These are phyloP conservation scores for Serendipita sp. DNA, from an alignment of 768 basidiomycete species.

Conservation along the genomic window DNA sequence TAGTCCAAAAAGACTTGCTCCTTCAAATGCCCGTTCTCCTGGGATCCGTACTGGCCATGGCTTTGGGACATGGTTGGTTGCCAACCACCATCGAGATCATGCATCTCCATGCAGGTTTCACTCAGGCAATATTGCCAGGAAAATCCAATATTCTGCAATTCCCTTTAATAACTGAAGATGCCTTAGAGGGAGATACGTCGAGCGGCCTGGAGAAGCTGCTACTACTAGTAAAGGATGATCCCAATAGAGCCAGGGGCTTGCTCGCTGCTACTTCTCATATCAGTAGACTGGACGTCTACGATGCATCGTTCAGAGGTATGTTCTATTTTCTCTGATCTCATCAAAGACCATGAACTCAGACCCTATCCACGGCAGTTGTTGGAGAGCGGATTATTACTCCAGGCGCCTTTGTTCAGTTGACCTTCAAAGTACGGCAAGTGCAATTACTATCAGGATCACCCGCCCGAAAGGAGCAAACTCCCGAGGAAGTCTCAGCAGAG, in stretches of 20 bases:
- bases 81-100: slow-evolving; percentile 59
- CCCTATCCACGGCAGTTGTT: slow-evolving; percentile 39
- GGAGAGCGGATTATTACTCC: slow-evolving; percentile 82
- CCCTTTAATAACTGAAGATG: slow-evolving; percentile 43
- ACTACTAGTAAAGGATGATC: not conserved
- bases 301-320: slow-evolving; percentile 74
- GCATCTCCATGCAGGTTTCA: slow-evolving; percentile 67
- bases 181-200: slow-evolving; percentile 17
- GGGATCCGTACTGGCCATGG: slow-evolving; percentile 66
- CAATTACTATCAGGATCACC: slow-evolving; percentile 14
- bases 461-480: slow-evolving; percentile 28
- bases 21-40: slow-evolving; percentile 58
- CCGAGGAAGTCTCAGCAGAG: slow-evolving; percentile 27
- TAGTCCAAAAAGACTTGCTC: slow-evolving; percentile 53
- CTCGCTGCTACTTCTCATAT: slow-evolving; percentile 35
- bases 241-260: not conserved
- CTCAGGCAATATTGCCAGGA: slow-evolving; percentile 64
- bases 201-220: slow-evolving; percentile 27
- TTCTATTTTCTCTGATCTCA: not conserved
- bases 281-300: slow-evolving; percentile 63
- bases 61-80: slow-evolving; percentile 81
- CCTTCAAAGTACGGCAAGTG: slow-evolving; percentile 64
- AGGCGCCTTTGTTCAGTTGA: slow-evolving; percentile 71
- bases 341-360: not conserved
- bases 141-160: slow-evolving; percentile 41